These are phyloP conservation scores for Inga laurina DNA, from an alignment of 306 rosid species.

Conservation along the genomic window DNA sequence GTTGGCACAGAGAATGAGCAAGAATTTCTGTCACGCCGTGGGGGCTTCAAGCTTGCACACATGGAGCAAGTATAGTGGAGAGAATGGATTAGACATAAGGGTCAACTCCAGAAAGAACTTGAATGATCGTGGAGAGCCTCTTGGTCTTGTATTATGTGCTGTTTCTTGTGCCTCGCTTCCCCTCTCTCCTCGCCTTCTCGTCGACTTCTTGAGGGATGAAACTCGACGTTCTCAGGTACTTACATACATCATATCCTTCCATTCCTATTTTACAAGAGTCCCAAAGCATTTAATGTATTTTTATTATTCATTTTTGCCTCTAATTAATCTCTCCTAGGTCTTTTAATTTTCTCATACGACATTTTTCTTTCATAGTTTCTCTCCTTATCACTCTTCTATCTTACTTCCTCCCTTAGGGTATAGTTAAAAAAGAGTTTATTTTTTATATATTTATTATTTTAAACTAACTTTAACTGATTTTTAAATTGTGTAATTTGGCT, in stretches of 20 bases:
- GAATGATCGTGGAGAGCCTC: slow-evolving; percentile 92
- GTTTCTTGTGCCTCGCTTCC: slow-evolving; percentile 95
- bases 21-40: slow-evolving; percentile 61
- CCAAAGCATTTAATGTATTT: no score
- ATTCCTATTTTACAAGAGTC: no score
- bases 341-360: no score
- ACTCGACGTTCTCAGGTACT: slow-evolving; percentile 56
- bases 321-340: no score
- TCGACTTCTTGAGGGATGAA: slow-evolving; percentile 81
- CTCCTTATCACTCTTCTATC: no score
- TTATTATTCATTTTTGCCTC: no score
- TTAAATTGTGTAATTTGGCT: no score
- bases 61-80: slow-evolving; percentile 46
- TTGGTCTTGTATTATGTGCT: slow-evolving; percentile 80
- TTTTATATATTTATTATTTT: no score
- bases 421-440: no score
- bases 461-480: no score
- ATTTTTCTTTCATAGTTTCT: no score
- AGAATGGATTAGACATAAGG: slow-evolving; percentile 49
- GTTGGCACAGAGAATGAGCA: slow-evolving; percentile 74
- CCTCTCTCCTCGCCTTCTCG: slow-evolving; percentile 52
- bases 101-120: slow-evolving; percentile 83
- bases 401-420: no score
- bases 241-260: not conserved
- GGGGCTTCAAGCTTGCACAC: slow-evolving; percentile 76